phyloP scores from a whole-genome alignment of 1,284 basidiomycete species.

The Pseudozyma sp. region DNA sequence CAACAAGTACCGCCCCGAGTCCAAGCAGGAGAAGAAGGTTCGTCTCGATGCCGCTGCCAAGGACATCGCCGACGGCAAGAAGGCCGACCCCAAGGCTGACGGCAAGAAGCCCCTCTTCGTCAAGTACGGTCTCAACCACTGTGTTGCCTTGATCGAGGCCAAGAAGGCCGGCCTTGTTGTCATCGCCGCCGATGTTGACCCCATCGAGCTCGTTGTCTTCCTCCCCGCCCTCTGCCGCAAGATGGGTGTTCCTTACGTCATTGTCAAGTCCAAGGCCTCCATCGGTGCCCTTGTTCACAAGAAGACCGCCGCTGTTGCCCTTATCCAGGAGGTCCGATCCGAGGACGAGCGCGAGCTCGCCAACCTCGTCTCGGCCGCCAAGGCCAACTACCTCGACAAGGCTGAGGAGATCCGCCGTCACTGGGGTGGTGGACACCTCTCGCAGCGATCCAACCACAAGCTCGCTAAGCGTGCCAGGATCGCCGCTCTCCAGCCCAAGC shows the following conservation, averaged over 20 bases:
- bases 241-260: conserved; percentile 98
- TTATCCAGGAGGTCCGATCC: conserved; percentile 91
- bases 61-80: conserved; percentile 77
- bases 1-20: conserved; percentile 94
- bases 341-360: conserved; percentile 95
- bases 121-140: conserved; percentile 98
- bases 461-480: conserved; percentile 94
- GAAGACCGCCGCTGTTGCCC: conserved; percentile 93
- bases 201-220: conserved; percentile 94
- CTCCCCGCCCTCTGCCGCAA: conserved; percentile 97
- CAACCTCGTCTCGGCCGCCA: conserved; percentile 90
- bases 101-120: conserved; percentile 89
- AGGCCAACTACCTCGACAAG: conserved; percentile 96
- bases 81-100: conserved; percentile 68
- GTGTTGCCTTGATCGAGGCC: conserved; percentile 87
- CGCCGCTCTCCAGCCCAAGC: conserved; percentile 71
- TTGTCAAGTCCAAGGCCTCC: conserved; percentile 95
- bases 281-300: conserved; percentile 97
- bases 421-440: conserved; percentile 96
- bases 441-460: conserved; percentile 91
- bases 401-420: conserved; percentile 89
- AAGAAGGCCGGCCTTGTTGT: conserved; percentile 98
- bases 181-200: conserved; percentile 98
- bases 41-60: conserved; percentile 84
- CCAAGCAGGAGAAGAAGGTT: conserved; percentile 96